Conservation (phyloP, 169 alveolate genomes). For the Cryptosporidium tyzzeri region DNA sequence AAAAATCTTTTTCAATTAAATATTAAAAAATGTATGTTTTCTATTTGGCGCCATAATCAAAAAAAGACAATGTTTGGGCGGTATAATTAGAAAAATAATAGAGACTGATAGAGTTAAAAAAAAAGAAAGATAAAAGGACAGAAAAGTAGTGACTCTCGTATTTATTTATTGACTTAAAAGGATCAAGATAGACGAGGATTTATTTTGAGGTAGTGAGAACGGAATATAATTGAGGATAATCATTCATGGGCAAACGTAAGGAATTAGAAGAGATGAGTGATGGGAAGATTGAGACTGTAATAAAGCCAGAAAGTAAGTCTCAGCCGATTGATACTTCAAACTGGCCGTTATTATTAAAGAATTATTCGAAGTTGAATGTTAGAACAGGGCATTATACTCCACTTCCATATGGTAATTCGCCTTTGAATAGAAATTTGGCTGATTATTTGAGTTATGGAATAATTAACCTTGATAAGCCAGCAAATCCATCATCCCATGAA, state of each 20-base stretch:
- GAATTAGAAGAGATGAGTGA: constrained; percentile 33
- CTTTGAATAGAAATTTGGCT: constrained; percentile 94
- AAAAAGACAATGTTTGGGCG: constrained; percentile 27
- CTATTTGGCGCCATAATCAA: neutral
- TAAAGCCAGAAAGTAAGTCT: constrained; percentile 70
- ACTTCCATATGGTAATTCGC: constrained; percentile 98
- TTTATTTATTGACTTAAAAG: neutral
- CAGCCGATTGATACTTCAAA: constrained; percentile 94
- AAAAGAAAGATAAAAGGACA: neutral
- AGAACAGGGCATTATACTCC: constrained; percentile 99
- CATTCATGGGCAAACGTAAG: constrained; percentile 30
- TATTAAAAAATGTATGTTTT: neutral
- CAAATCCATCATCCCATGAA: constrained; percentile 99
- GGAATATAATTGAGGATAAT: neutral
- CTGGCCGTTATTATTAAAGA: constrained; percentile 97
- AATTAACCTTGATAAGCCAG: constrained; percentile 99
- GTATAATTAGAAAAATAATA: neutral
- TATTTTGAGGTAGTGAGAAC: neutral
- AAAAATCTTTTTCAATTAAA: no score
- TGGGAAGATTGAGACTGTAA: constrained; percentile 10
- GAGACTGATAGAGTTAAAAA: neutral
- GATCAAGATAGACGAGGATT: neutral
- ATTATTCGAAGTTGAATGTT: constrained; percentile 95
- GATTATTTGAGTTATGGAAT: constrained; percentile 97
- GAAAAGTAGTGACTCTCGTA: neutral